Conservation (phyloP, 495 filamentous ascomycete genomes). For the Pyronema domesticum region DNA sequence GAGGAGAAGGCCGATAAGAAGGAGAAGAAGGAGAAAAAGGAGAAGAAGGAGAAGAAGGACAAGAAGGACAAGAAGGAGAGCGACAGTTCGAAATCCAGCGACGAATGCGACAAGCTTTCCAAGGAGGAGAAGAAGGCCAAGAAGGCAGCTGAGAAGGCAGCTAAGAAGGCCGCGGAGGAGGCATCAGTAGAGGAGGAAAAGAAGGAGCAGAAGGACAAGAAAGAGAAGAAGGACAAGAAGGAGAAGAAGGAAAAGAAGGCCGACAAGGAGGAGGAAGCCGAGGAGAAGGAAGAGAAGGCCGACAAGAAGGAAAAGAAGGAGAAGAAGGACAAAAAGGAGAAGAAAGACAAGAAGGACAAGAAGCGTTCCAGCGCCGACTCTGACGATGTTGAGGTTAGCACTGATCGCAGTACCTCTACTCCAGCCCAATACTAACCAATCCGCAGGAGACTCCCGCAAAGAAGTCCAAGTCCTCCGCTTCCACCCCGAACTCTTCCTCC, state of each 20-base stretch:
- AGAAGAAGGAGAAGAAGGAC: slow-evolving; percentile 16
- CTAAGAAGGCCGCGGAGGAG: slow-evolving; percentile 8
- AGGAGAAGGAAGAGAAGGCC: slow-evolving; percentile 6
- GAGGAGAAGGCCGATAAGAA: slow-evolving; percentile 8
- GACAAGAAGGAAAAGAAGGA: slow-evolving; percentile 15
- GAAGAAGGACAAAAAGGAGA: slow-evolving; percentile 12
- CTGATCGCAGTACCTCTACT: not conserved
- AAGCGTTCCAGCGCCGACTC: not conserved
- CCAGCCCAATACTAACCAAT: not conserved
- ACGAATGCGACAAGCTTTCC: not conserved
- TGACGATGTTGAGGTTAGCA: slow-evolving; percentile 3
- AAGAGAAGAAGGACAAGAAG: slow-evolving; percentile 22
- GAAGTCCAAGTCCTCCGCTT: not conserved
- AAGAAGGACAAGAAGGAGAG: slow-evolving; percentile 12
- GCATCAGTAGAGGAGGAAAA: slow-evolving; percentile 14
- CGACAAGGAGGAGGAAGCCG: slow-evolving; percentile 3
- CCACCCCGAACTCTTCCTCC: too few species aligned
- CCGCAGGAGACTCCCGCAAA: not conserved
- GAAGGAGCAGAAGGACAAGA: slow-evolving; percentile 25
- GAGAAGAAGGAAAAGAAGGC: slow-evolving; percentile 14
- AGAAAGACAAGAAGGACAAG: slow-evolving; percentile 5
- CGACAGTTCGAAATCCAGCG: not conserved
- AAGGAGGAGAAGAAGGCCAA: slow-evolving; percentile 20
- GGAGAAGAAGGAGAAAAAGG: slow-evolving; percentile 9
- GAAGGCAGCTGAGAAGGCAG: slow-evolving; percentile 1